phyloP scores from a whole-genome alignment of 2,329 filamentous ascomycete genomes.

The Trichoderma simmonsii region DNA sequence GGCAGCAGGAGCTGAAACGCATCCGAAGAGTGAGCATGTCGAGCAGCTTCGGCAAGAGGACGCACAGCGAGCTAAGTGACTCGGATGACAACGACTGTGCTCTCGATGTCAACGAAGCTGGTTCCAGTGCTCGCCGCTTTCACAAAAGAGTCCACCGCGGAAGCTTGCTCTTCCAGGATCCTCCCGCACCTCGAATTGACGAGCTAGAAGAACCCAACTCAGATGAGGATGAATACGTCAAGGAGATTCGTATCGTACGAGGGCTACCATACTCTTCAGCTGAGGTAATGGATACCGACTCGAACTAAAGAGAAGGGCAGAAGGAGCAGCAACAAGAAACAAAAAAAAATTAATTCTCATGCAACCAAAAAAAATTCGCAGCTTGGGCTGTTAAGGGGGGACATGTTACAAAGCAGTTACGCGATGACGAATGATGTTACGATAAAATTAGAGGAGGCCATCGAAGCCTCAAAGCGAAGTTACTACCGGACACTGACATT shows the following conservation, averaged over 20 bases:
- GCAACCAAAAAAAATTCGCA: background rate
- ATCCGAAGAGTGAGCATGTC: slow-evolving; percentile 48
- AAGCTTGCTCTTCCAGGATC: slow-evolving; percentile 48
- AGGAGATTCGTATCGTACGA: slow-evolving; percentile 42
- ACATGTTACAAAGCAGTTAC: background rate
- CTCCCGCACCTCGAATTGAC: slow-evolving; percentile 49
- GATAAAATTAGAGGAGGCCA: slow-evolving; percentile 6
- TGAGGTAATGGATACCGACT: slow-evolving; percentile 51
- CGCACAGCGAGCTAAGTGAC: slow-evolving; percentile 53
- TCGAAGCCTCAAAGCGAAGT: slow-evolving; percentile 5
- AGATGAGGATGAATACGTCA: slow-evolving; percentile 42
- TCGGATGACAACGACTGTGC: slow-evolving; percentile 43
- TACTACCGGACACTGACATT: background rate
- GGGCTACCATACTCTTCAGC: slow-evolving; percentile 51
- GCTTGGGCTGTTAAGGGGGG: background rate
- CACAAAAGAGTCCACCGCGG: slow-evolving; percentile 47
- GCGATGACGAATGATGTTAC: slow-evolving; percentile 14
- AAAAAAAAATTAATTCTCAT: background rate
- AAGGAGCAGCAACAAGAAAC: background rate
- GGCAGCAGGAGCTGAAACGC: slow-evolving; percentile 43
- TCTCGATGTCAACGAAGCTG: slow-evolving; percentile 41
- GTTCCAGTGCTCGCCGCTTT: slow-evolving; percentile 47
- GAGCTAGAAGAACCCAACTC: slow-evolving; percentile 53
- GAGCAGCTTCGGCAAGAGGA: slow-evolving; percentile 54
- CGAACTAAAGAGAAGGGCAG: slow-evolving; percentile 22